Evolutionary conservation across 805 yeast species (phyloP).

Genomic region (Phaffomyces thermotolerans): DNA sequence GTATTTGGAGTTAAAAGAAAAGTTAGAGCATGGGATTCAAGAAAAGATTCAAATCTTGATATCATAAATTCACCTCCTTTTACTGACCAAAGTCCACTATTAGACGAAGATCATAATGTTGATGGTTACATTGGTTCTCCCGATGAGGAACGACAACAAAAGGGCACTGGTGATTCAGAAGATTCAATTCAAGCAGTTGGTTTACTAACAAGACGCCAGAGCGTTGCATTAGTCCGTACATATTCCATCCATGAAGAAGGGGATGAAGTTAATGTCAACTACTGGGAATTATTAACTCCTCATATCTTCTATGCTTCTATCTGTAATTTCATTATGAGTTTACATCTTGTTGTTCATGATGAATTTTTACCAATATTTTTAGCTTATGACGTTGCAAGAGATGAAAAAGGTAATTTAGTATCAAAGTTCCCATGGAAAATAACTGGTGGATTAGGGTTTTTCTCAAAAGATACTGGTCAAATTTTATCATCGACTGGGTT

Average conservation of each 20-base stretch:
- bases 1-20: slow-evolving; percentile 17
- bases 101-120: slow-evolving; percentile 9
- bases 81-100: slow-evolving; percentile 13
- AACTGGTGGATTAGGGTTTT: slow-evolving; percentile 18
- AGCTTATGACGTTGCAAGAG: slow-evolving; percentile 27
- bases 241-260: slow-evolving; percentile 26
- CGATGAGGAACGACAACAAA: no score
- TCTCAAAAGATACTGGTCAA: slow-evolving; percentile 16
- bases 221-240: slow-evolving; percentile 26
- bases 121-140: not conserved
- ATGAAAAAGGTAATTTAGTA: slow-evolving; percentile 7
- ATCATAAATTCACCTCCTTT: not conserved
- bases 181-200: slow-evolving; percentile 24
- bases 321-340: slow-evolving; percentile 36
- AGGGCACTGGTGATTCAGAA: slow-evolving; percentile 1
- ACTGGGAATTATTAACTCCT: slow-evolving; percentile 24
- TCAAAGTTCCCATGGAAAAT: slow-evolving; percentile 16
- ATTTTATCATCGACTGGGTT: slow-evolving; percentile 17
- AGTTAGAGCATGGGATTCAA: slow-evolving; percentile 23
- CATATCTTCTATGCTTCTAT: slow-evolving; percentile 28
- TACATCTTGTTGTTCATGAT: slow-evolving; percentile 41
- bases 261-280: slow-evolving; percentile 17
- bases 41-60: not conserved
- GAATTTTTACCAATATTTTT: slow-evolving; percentile 52
- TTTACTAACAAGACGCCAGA: slow-evolving; percentile 26